These are phyloP conservation scores for Mycena leptocephala DNA, from an alignment of 768 basidiomycete species.

Conservation along the genomic window DNA sequence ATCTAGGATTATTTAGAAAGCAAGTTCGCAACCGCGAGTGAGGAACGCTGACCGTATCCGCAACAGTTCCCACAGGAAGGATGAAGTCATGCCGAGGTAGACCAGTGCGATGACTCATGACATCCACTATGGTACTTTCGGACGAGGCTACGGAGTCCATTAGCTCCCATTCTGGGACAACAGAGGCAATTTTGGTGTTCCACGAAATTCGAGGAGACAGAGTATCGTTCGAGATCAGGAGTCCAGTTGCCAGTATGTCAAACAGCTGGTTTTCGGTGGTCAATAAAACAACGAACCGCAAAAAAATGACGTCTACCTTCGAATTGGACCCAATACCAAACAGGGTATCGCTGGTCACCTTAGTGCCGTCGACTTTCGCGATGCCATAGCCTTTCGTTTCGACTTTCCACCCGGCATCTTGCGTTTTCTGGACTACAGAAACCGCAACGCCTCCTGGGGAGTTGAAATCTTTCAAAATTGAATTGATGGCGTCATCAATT, in stretches of 20 bases:
- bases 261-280: constrained; percentile 31
- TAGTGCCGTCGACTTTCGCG: constrained; percentile 35
- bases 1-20: constrained; percentile 22
- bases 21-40: not conserved
- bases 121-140: constrained; percentile 43
- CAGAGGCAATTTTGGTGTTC: constrained; percentile 37
- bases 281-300: not conserved
- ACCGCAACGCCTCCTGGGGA: constrained; percentile 35
- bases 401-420: constrained; percentile 17
- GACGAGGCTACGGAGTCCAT: constrained; percentile 36
- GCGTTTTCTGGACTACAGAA: constrained; percentile 26
- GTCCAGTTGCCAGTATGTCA: constrained; percentile 34
- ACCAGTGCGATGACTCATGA: constrained; percentile 48
- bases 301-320: constrained; percentile 22
- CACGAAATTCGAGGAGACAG: constrained; percentile 32
- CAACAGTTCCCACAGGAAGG: constrained; percentile 16
- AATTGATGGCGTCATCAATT: constrained; percentile 29
- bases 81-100: constrained; percentile 44
- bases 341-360: constrained; percentile 28
- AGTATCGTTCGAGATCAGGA: constrained; percentile 36
- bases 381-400: constrained; percentile 41
- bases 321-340: constrained; percentile 41
- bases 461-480: constrained; percentile 33
- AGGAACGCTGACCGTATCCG: constrained; percentile 28
- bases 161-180: constrained; percentile 40